These are phyloP conservation scores for Begonia loranthoides DNA, from an alignment of 306 rosid species.

Conservation along the genomic window DNA sequence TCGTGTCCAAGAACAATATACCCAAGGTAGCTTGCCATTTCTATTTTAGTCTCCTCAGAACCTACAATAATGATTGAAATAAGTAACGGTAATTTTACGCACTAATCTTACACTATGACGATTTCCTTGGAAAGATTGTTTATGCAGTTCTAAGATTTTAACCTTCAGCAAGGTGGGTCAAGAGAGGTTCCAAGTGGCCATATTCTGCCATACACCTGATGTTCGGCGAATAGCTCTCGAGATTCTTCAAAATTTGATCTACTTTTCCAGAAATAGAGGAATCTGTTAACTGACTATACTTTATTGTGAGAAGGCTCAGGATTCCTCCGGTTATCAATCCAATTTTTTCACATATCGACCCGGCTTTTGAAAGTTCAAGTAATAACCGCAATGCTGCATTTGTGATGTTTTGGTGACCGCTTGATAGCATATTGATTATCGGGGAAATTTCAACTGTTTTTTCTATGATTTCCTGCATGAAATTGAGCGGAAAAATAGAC, in stretches of 20 bases:
- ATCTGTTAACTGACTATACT: slow-evolving; percentile 15
- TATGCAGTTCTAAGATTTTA: slow-evolving; percentile 3
- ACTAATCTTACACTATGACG: no score
- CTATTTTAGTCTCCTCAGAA: slow-evolving; percentile 20
- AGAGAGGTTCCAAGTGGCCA: slow-evolving; percentile 31
- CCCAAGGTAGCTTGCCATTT: slow-evolving; percentile 41
- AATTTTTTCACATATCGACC: slow-evolving; percentile 20
- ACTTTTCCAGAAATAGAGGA: slow-evolving; percentile 28
- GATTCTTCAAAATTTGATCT: slow-evolving; percentile 24
- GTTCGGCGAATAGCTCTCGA: slow-evolving; percentile 23
- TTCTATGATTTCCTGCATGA: slow-evolving; percentile 26
- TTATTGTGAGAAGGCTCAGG: slow-evolving; percentile 21
- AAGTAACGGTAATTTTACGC: background rate
- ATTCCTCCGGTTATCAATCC: slow-evolving; percentile 29
- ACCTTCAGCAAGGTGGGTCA: slow-evolving; percentile 28
- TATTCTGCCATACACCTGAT: slow-evolving; percentile 36
- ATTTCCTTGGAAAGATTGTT: no score
- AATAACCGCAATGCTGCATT: slow-evolving; percentile 23
- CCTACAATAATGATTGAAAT: slow-evolving; percentile 16
- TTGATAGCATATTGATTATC: slow-evolving; percentile 19
- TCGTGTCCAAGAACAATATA: slow-evolving; percentile 27
- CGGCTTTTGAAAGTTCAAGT: slow-evolving; percentile 30
- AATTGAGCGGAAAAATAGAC: background rate
- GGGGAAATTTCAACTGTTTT: slow-evolving; percentile 11
- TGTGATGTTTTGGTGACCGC: slow-evolving; percentile 17